A percentile compares a stretch with the other conserved stretches of the same genome.
Evolutionary conservation across 2,329 filamentous ascomycete genomes (phyloP).

Genomic region (Claviceps capensis): DNA sequence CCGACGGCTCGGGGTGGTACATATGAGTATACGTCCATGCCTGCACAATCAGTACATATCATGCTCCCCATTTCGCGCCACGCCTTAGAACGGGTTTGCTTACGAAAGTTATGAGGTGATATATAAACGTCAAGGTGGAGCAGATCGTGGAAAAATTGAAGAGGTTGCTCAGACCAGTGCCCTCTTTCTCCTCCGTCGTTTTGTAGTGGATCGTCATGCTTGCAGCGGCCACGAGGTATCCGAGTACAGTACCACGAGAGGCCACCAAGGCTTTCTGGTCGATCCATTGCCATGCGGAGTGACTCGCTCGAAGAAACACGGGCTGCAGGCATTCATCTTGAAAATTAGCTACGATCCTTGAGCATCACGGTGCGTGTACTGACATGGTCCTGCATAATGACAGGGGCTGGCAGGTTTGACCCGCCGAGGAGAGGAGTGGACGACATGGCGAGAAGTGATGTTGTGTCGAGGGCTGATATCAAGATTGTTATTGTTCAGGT

Average conservation of each 20-base stretch:
- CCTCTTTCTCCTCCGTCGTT: constrained; percentile 24
- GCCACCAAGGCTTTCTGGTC: constrained; percentile 31
- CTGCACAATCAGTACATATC: constrained; percentile 15
- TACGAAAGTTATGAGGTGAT: constrained; percentile 33
- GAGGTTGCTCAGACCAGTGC: constrained; percentile 26
- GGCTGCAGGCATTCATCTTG: constrained; percentile 21
- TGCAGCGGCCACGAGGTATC: constrained; percentile 28
- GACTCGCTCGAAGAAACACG: constrained; percentile 35
- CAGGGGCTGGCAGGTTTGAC: constrained; percentile 18
- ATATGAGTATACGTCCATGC: constrained; percentile 39
- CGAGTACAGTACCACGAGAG: constrained; percentile 28
- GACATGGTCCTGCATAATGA: constrained; percentile 23
- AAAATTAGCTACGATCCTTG: too few relatives aligned
- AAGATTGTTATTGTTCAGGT: not conserved
- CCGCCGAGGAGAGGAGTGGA: constrained; percentile 21
- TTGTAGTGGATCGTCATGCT: constrained; percentile 33
- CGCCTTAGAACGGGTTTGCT: constrained; percentile 9
- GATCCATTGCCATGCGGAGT: constrained; percentile 36
- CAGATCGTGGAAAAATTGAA: constrained; percentile 37
- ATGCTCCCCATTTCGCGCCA: not conserved
- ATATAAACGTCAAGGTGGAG: constrained; percentile 28
- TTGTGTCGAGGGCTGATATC: not conserved
- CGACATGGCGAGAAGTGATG: constrained; percentile 15
- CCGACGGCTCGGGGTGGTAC: constrained; percentile 29
- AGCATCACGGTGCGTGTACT: not conserved